Base-by-base conservation (phyloP, 768 basidiomycete genomes). In the Amanita brunnescens region DNA sequence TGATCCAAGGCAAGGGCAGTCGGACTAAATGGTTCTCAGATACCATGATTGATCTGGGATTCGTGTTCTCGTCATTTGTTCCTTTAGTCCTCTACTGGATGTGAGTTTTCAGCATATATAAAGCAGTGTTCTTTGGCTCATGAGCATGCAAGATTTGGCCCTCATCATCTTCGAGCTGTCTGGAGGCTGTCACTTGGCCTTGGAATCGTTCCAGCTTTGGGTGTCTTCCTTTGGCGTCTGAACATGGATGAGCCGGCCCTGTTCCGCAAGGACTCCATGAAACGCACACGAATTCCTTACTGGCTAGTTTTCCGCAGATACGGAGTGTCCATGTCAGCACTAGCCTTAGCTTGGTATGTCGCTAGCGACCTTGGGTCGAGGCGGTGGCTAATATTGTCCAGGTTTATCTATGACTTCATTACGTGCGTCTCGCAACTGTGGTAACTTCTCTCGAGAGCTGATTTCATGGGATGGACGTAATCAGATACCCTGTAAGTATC, bases 81-180 rank as follows among this genome's bases (percentile, higher is more conserved):
- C 90, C 91, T 12, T 73, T 94, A 5, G 85, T 94, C 23, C 71
- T 92, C 26, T 88, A 81, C 61, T 92, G 90, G 91, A 94, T 94
- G 83, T 88, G 55, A 40, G 83, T 69, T 16, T 41, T 20, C 21
- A 48, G 46, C 41, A 3, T 6, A 18, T 7, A 8, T 3, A 13
- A 16, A 5, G 39, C 9, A 7, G n/a, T n/a, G n/a, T n/a, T 2
- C 35, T 38, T 12, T 20, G 8, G 14, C 35, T 46, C 14, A 47
- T 37, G 26, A 40, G 14, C 32, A 23, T 12, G 26, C 42, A 16
- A 89, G 85, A 59, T 92, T 87, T 54, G 87, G 89, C 29, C 59
- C 77, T 37, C 67, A 87, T 54, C 91, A 93, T 62, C 80, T 94
- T 38, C 79, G 86, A 23, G 87, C 86, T 2, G 86, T 91, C 3